Evolutionary conservation across 1,139 yeast genomes (phyloP).

Genomic region (Wickerhamomyces sp.): DNA sequence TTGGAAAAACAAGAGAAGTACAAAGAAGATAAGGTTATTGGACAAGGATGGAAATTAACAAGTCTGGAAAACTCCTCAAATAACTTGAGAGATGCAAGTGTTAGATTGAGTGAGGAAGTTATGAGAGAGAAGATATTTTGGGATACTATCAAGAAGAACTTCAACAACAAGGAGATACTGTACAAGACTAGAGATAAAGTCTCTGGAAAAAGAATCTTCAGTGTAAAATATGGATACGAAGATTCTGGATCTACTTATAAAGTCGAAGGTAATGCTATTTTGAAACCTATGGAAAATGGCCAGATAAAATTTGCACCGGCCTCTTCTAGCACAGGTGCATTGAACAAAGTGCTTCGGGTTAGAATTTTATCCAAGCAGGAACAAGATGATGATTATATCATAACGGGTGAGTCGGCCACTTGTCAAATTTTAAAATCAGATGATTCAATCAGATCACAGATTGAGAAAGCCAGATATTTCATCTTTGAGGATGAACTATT

Average conservation of each 20-base stretch:
- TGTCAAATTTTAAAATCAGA: constrained; percentile 17
- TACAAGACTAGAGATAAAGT: constrained; percentile 58
- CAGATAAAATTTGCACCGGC: constrained; percentile 36
- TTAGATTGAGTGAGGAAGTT: constrained; percentile 49
- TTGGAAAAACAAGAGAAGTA: constrained; percentile 22
- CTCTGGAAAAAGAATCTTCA: constrained; percentile 48
- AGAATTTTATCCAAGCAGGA: constrained; percentile 50
- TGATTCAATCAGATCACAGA: constrained; percentile 42
- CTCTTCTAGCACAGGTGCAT: constrained; percentile 19
- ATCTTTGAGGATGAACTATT: constrained; percentile 77
- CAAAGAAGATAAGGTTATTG: constrained; percentile 40
- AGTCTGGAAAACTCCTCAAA: constrained; percentile 54
- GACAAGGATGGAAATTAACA: constrained; percentile 84
- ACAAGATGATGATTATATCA: constrained; percentile 44
- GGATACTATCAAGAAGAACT: constrained; percentile 42
- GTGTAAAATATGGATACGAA: constrained; percentile 84
- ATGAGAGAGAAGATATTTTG: constrained; percentile 68
- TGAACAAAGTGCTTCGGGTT: constrained; percentile 40
- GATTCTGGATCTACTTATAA: constrained; percentile 80
- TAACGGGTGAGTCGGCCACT: constrained; percentile 29
- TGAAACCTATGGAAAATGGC: constrained; percentile 24
- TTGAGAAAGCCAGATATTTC: constrained; percentile 59
- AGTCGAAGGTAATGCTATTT: constrained; percentile 71
- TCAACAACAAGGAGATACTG: constrained; percentile 62
- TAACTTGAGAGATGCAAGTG: constrained; percentile 47